Evolutionary conservation across 2,329 filamentous ascomycete species (phyloP).

Genomic region (Phaeosphaeriaceae sp.): DNA sequence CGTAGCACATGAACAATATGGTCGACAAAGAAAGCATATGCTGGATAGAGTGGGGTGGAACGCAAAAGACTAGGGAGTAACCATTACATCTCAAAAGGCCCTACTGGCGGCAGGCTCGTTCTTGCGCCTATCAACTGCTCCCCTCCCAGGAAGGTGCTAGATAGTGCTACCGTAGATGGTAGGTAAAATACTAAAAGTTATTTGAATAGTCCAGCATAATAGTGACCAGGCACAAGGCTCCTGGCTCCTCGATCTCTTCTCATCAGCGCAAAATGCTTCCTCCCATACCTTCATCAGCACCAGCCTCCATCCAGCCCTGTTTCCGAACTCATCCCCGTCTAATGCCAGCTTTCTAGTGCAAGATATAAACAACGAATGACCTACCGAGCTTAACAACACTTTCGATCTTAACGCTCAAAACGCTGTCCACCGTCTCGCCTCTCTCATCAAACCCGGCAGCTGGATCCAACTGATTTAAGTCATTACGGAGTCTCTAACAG

Average conservation of each 20-base stretch:
- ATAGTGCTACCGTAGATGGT: conserved; percentile 10
- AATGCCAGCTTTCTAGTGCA: conserved; percentile 1
- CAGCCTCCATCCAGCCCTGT: conserved; percentile 1
- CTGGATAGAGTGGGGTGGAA: conserved; percentile 3
- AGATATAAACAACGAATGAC: conserved; percentile 11
- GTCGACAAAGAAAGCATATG: too few relatives aligned
- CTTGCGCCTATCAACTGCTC: conserved; percentile 8
- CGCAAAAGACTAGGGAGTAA: conserved; percentile 1
- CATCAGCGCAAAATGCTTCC: background rate
- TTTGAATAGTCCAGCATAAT: background rate
- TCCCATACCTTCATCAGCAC: conserved; percentile 7
- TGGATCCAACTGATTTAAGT: conserved; percentile 11
- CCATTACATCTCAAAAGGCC: conserved; percentile 4
- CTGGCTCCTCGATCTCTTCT: background rate
- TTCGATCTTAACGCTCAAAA: conserved; percentile 9
- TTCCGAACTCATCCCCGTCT: background rate
- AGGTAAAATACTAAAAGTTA: background rate
- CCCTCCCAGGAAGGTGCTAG: conserved; percentile 1
- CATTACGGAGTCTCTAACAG: background rate
- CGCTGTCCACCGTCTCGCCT: background rate
- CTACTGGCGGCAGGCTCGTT: conserved; percentile 1
- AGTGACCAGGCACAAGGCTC: background rate
- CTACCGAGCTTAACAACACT: conserved; percentile 1
- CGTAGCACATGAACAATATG: too few relatives aligned
- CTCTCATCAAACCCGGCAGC: conserved; percentile 4